Base-by-base conservation (phyloP, 495 filamentous ascomycete genomes). In the Barbatosphaeria neglecta region DNA sequence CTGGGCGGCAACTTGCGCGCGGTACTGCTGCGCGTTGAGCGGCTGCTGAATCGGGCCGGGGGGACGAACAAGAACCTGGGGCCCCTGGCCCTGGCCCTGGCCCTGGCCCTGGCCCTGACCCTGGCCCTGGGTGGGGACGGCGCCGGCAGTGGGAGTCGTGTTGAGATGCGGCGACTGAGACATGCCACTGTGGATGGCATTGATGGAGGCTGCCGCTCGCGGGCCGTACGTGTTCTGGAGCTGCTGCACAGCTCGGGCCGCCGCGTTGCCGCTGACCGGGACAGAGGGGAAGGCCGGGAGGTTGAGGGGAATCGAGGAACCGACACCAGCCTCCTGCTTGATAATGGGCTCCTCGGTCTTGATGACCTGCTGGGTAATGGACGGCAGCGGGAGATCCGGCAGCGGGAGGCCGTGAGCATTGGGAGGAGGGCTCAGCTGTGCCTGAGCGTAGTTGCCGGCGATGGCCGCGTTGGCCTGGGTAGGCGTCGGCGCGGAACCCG, bases 141-240 rank as follows among this genome's bases (percentile, higher is more conserved):
- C n/a, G n/a, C n/a, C n/a, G n/a, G n/a, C n/a, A n/a, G n/a, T n/a
- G n/a, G n/a, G n/a, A n/a, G 15, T 4, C 6, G 11, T 16, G 15
- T 37, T 37, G 37, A 39, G 16, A 10, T 16, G 37, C 18, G 37
- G 37, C 3, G n/a, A 5, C 33, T 39, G 39, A 10, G 47, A 47
- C 39, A 53, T 55, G 27, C 59, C 55, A 31, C 44, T 67, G 58
- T 59, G 66, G 49, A 56, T 70, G 58, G 66, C 59, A 50, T 72
- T 81, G 54, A 88, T 83, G 9, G 82, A 84, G 35, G 73, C 74
- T 22, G 76, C 75, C n/a, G 86, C 86, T 37, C 79, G 70, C 17
- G 73, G 67, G 11, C 86, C 87, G 57, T 81, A 93, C 52, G 82
- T 79, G 50, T 77, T 71, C 44, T 84, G 78, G 6, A 92, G 58